Conservation (phyloP, 495 filamentous ascomycete genomes). For the Terfezia boudieri region DNA sequence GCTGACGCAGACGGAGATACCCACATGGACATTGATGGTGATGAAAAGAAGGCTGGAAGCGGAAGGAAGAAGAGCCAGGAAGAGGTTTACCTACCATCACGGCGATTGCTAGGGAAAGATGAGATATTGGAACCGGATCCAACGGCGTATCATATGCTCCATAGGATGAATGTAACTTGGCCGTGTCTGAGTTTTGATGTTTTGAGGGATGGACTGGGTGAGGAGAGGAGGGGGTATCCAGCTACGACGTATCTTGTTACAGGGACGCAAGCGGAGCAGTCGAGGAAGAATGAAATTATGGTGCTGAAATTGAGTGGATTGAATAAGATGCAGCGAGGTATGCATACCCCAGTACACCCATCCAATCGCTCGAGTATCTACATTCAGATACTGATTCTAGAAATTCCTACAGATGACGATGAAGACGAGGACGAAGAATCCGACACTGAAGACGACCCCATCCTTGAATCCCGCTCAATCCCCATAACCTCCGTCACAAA, state of each 20-base stretch:
- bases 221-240: conserved; percentile 73
- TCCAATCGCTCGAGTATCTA: conserved; percentile 8
- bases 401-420: conserved; percentile 29
- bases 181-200: conserved; percentile 94
- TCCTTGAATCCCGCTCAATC: conserved; percentile 79
- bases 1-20: conserved; percentile 80
- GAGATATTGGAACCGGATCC: conserved; percentile 78
- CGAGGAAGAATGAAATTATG: conserved; percentile 77
- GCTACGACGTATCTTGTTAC: conserved; percentile 83
- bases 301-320: conserved; percentile 87
- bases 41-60: too few species aligned
- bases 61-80: too few species aligned
- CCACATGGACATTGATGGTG: conserved; percentile 37
- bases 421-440: conserved; percentile 22
- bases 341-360: neutral
- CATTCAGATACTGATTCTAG: conserved; percentile 23
- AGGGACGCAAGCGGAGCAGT: conserved; percentile 74
- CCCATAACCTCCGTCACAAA: conserved; percentile 71
- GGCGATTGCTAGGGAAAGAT: conserved; percentile 63
- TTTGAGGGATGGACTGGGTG: conserved; percentile 64
- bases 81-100: conserved; percentile 55
- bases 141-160: conserved; percentile 88
- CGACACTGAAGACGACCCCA: conserved; percentile 26
- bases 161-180: conserved; percentile 78
- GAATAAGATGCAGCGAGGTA: conserved; percentile 52